phyloP scores from a whole-genome alignment of 768 basidiomycete species.

The Mycena chlorophos region DNA sequence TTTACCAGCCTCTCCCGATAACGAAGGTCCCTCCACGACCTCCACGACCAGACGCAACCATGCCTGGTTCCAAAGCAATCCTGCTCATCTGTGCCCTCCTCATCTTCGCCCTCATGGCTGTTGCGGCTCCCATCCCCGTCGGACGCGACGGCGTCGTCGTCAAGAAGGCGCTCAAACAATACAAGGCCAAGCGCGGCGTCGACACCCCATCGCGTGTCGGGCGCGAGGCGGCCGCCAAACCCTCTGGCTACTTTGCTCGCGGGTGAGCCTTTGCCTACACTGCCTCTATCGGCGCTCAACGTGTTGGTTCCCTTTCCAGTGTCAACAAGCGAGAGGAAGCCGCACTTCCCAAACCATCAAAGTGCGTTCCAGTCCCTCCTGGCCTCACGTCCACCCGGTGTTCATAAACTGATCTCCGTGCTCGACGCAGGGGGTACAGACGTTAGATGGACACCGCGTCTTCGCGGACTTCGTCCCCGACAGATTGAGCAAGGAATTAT shows the following conservation, averaged over 20 bases:
- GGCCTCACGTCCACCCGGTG: not conserved
- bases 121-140: constrained; percentile 22
- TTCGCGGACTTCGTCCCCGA: not conserved
- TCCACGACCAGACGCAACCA: no score
- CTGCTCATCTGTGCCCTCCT: constrained; percentile 26
- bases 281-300: not conserved
- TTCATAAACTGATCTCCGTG: not conserved
- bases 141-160: constrained; percentile 2
- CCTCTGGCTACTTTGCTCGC: constrained; percentile 15
- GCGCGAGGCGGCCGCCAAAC: constrained; percentile 9
- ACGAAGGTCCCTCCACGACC: not conserved
- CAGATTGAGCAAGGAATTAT: not conserved
- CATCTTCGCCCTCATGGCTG: constrained; percentile 25
- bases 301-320: constrained; percentile 2
- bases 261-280: not conserved
- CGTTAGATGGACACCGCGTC: constrained; percentile 7
- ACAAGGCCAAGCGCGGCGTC: constrained; percentile 26
- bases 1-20: not conserved
- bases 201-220: constrained; percentile 16
- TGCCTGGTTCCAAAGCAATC: constrained; percentile 15
- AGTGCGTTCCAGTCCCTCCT: constrained; percentile 15
- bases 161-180: constrained; percentile 31
- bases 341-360: constrained; percentile 16
- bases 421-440: constrained; percentile 5
- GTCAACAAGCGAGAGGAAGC: constrained; percentile 17